Evolutionary conservation across 1,284 basidiomycete species (phyloP).

Genomic region (Irpex rosettiformis): DNA sequence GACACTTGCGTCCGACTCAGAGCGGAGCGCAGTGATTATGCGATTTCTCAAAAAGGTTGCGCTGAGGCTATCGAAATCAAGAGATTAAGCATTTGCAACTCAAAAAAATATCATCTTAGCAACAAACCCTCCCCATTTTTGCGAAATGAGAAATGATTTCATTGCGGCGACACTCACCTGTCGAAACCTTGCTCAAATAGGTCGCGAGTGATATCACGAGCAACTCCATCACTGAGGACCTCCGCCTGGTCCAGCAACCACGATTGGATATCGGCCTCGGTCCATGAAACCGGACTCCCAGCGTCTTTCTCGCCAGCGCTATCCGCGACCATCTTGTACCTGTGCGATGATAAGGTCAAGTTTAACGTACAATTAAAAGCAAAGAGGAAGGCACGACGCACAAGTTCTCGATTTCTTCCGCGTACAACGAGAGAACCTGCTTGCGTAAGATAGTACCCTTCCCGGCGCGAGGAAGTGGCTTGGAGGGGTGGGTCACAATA

Average conservation of each 20-base stretch:
- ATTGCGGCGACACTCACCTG: conserved; percentile 26
- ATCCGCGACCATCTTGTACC: conserved; percentile 25
- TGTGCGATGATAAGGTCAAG: not conserved
- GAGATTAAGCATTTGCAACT: not conserved
- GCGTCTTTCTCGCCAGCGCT: conserved; percentile 16
- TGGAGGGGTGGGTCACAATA: conserved; percentile 20
- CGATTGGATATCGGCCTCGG: conserved; percentile 15
- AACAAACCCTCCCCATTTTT: not conserved
- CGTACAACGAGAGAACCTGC: conserved; percentile 24
- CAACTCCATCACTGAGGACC: conserved; percentile 18
- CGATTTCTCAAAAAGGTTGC: conserved; percentile 33
- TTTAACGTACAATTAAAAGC: not conserved
- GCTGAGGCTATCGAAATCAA: conserved; percentile 26
- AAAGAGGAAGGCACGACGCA: conserved; percentile 19
- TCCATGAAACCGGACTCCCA: conserved; percentile 24
- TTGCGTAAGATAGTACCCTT: conserved; percentile 27
- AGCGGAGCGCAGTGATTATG: conserved; percentile 26
- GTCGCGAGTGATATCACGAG: conserved; percentile 18
- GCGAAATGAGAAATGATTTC: not conserved
- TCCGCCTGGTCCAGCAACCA: conserved; percentile 30
- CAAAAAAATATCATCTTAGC: too few species aligned
- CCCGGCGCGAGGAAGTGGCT: conserved; percentile 26
- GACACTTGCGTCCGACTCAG: not conserved
- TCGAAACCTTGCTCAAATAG: conserved; percentile 35
- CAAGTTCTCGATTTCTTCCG: conserved; percentile 26